phyloP scores from a whole-genome alignment of 2,329 filamentous ascomycete genomes.

The Akanthomyces lecanii region DNA sequence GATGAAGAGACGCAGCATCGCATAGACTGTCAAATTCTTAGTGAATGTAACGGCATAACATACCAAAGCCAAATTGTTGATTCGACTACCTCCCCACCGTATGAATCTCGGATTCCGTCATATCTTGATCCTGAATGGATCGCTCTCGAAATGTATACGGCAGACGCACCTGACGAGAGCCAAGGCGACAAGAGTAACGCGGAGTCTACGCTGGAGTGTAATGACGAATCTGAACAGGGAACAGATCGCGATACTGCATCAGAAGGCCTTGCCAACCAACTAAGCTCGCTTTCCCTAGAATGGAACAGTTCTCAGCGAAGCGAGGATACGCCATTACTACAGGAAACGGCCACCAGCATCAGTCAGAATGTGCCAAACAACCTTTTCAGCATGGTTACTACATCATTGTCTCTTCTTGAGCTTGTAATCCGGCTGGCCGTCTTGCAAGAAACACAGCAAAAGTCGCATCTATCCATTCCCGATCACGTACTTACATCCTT shows the following conservation, averaged over 20 bases:
- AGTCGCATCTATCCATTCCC: conserved; percentile 81
- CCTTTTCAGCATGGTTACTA: conserved; percentile 49
- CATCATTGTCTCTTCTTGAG: conserved; percentile 72
- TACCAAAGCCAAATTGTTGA: no score
- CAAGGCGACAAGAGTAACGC: conserved; percentile 46
- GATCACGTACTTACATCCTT: conserved; percentile 90
- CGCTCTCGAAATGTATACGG: conserved; percentile 72
- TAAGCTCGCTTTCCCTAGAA: not conserved
- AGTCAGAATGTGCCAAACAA: not conserved
- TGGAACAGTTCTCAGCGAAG: not conserved
- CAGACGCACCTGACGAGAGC: not conserved
- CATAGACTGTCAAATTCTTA: conserved; percentile 1
- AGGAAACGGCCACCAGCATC: not conserved
- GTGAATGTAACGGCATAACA: not conserved
- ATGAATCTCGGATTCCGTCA: conserved; percentile 19
- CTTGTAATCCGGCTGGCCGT: conserved; percentile 82
- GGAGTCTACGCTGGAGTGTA: conserved; percentile 31
- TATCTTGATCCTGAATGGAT: conserved; percentile 82
- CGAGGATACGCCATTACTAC: not conserved
- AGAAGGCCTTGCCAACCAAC: not conserved
- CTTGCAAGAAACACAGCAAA: conserved; percentile 88
- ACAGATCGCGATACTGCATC: conserved; percentile 17
- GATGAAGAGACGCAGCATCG: not conserved
- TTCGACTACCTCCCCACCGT: conserved; percentile 24
- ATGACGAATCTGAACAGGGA: conserved; percentile 44